These are phyloP conservation scores for Avena insularis DNA, from an alignment of 176 grass and related monocot genomes.

Conservation along the genomic window DNA sequence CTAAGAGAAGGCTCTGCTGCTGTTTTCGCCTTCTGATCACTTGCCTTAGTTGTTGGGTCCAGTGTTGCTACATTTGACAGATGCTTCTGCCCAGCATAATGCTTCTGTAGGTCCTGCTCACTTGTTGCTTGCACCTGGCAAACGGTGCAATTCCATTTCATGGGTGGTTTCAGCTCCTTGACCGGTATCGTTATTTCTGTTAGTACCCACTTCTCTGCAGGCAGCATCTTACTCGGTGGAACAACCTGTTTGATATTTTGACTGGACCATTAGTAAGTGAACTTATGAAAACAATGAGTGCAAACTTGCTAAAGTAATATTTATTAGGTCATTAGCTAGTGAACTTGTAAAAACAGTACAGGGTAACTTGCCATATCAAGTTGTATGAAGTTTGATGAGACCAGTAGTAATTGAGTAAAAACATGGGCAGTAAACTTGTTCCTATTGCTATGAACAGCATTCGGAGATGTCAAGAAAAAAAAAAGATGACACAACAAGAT, in stretches of 20 bases:
- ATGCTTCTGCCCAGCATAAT: constrained; percentile 47
- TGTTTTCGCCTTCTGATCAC: neutral
- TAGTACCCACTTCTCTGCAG: constrained; percentile 8
- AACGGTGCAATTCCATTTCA: neutral
- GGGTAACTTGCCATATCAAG: neutral
- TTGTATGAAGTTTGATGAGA: neutral
- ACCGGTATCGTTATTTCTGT: constrained; percentile 26
- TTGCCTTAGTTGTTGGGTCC: neutral
- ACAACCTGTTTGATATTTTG: neutral
- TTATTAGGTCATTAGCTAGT: neutral
- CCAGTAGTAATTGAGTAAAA: neutral
- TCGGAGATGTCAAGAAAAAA: neutral
- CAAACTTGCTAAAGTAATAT: neutral
- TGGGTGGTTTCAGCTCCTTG: neutral
- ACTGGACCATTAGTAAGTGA: neutral
- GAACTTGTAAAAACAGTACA: neutral
- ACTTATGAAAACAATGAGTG: neutral
- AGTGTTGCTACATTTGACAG: neutral
- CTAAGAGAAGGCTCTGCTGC: neutral
- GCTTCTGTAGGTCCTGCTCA: constrained; percentile 26
- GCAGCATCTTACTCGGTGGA: too few species aligned
- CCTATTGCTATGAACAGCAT: neutral
- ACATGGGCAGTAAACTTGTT: neutral
- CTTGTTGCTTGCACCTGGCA: constrained; percentile 37
- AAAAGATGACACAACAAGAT: neutral